phyloP scores from a whole-genome alignment of 495 filamentous ascomycete species.

The Massariosphaeria phaeospora region DNA sequence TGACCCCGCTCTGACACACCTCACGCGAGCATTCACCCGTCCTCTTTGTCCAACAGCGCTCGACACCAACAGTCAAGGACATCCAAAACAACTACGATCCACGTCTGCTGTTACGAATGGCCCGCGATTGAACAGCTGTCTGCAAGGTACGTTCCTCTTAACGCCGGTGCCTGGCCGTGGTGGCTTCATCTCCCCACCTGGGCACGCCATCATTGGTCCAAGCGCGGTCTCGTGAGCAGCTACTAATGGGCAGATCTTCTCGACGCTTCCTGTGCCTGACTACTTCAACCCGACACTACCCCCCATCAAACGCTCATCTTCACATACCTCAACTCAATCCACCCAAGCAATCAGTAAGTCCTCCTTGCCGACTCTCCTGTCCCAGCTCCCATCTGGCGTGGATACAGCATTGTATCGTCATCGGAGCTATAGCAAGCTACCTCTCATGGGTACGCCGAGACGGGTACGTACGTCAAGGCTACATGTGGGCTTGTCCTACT shows the following conservation, averaged over 20 bases:
- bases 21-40: neutral
- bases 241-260: slow-evolving; percentile 21
- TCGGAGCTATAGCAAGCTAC: no score
- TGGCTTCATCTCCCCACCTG: slow-evolving; percentile 13
- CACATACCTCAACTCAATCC: slow-evolving; percentile 7
- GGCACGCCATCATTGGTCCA: slow-evolving; percentile 24
- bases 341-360: slow-evolving; percentile 25
- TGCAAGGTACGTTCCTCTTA: slow-evolving; percentile 28
- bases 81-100: slow-evolving; percentile 4
- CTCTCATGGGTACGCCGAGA: no score
- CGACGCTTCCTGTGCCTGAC: slow-evolving; percentile 9
- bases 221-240: slow-evolving; percentile 17
- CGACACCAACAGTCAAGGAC: neutral
- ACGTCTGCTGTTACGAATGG: neutral
- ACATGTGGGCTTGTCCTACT: no score
- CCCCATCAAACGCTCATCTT: slow-evolving; percentile 14
- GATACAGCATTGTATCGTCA: neutral
- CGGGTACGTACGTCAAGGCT: no score
- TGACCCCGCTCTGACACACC: slow-evolving; percentile 23
- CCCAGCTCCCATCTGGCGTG: neutral
- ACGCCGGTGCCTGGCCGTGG: slow-evolving; percentile 2
- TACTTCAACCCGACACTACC: slow-evolving; percentile 23
- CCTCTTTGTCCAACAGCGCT: slow-evolving; percentile 10
- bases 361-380: neutral
- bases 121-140: slow-evolving; percentile 2